Percentiles rank a stretch among this genome's conserved stretches.
phyloP scores from a whole-genome alignment of 2,329 filamentous ascomycete species.

The Cladosporium sp. region DNA sequence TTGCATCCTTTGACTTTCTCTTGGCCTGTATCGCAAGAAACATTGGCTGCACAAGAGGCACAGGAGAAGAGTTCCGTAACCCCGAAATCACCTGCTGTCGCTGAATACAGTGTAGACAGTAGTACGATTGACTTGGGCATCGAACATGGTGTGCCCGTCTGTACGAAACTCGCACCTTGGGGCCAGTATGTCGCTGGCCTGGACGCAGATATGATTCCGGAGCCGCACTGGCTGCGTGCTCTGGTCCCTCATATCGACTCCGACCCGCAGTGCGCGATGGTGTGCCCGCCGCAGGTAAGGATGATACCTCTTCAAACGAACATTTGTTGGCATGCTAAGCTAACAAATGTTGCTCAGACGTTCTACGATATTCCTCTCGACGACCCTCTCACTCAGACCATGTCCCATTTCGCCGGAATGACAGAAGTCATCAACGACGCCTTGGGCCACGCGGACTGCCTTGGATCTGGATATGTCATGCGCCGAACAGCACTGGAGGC shows the following conservation, averaged over 20 bases:
- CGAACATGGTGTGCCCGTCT: not conserved
- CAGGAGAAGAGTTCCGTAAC: slow-evolving; percentile 22
- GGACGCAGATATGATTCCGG: slow-evolving; percentile 65
- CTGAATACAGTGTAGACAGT: slow-evolving; percentile 32
- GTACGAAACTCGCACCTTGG: slow-evolving; percentile 5
- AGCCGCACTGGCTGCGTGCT: slow-evolving; percentile 55
- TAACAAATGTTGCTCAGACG: slow-evolving; percentile 57
- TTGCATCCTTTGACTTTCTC: slow-evolving; percentile 7
- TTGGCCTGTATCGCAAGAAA: not conserved
- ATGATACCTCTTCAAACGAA: not conserved
- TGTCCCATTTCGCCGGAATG: slow-evolving; percentile 56
- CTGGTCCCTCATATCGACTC: slow-evolving; percentile 51
- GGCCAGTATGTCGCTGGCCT: slow-evolving; percentile 54
- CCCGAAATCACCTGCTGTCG: not conserved
- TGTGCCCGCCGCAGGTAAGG: slow-evolving; percentile 9
- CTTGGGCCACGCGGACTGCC: slow-evolving; percentile 55
- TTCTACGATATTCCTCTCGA: slow-evolving; percentile 59
- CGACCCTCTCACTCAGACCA: slow-evolving; percentile 55
- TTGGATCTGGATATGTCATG: slow-evolving; percentile 58
- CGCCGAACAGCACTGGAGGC: slow-evolving; percentile 56
- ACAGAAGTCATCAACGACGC: slow-evolving; percentile 45
- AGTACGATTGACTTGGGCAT: slow-evolving; percentile 50
- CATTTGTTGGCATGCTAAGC: slow-evolving; percentile 26
- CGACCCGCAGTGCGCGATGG: slow-evolving; percentile 6
- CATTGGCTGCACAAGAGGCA: slow-evolving; percentile 29